A percentile compares a stretch with the other conserved stretches of the same genome.
phyloP scores from a whole-genome alignment of 1,284 basidiomycete genomes.

The Sporisorium reilianum region DNA sequence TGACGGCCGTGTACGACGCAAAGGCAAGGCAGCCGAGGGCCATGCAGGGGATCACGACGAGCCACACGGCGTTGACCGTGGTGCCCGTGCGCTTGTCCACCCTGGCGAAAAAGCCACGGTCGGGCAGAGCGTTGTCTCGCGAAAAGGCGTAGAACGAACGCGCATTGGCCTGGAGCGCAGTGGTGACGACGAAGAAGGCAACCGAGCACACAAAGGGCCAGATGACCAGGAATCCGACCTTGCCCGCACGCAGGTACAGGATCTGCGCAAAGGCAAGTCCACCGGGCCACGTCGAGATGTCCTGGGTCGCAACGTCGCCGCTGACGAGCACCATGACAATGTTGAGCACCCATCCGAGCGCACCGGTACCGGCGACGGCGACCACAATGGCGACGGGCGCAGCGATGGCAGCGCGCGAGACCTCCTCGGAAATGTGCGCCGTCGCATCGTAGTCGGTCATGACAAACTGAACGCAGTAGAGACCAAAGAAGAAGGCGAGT shows the following conservation, averaged over 20 bases:
- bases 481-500: constrained; percentile 85
- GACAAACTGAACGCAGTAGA: constrained; percentile 84
- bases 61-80: constrained; percentile 85
- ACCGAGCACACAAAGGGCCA: constrained; percentile 68
- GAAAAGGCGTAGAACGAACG: constrained; percentile 90
- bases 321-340: constrained; percentile 82
- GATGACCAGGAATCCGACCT: constrained; percentile 77
- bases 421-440: constrained; percentile 93
- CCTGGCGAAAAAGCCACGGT: constrained; percentile 81
- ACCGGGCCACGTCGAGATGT: constrained; percentile 59
- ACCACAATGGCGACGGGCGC: constrained; percentile 82
- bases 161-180: constrained; percentile 84
- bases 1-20: constrained; percentile 60
- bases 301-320: constrained; percentile 60
- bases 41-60: constrained; percentile 74
- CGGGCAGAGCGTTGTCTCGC: constrained; percentile 84
- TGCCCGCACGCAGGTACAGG: constrained; percentile 59
- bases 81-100: constrained; percentile 76
- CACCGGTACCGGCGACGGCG: constrained; percentile 74
- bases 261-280: constrained; percentile 67
- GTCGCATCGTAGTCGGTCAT: constrained; percentile 72
- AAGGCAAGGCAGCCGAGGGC: constrained; percentile 60
- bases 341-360: constrained; percentile 68
- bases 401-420: constrained; percentile 86
- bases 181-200: constrained; percentile 70